These are phyloP conservation scores for Luvunga scandens DNA, from an alignment of 345 rosid species.

Conservation along the genomic window DNA sequence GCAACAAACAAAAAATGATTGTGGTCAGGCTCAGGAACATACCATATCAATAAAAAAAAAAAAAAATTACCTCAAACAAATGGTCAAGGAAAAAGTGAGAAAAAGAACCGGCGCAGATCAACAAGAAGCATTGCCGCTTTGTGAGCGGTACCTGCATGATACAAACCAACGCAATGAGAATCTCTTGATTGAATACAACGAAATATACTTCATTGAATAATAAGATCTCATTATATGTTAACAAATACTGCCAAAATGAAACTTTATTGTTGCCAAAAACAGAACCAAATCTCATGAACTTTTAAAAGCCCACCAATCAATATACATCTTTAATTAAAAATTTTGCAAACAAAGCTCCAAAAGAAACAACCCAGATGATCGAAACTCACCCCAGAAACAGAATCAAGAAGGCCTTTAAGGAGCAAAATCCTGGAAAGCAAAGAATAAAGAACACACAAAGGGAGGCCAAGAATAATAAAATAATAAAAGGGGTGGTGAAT, in stretches of 20 bases:
- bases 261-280: neutral
- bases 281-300: neutral
- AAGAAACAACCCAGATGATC: neutral
- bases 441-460: constrained; percentile 48
- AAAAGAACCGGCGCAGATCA: constrained; percentile 55
- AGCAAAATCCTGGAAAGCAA: constrained; percentile 45
- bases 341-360: neutral
- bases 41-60: neutral
- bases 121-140: constrained; percentile 49
- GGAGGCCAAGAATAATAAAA: constrained; percentile 50
- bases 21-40: neutral
- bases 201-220: neutral
- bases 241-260: neutral
- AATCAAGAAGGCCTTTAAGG: constrained; percentile 44
- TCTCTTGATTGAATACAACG: neutral
- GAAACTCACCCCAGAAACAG: constrained; percentile 53
- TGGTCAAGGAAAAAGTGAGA: constrained; percentile 76
- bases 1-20: neutral
- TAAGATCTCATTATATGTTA: neutral
- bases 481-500: constrained; percentile 61
- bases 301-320: neutral
- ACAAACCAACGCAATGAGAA: neutral
- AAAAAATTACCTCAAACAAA: constrained; percentile 53
- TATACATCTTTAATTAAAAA: neutral
- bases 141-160: constrained; percentile 48